A percentile compares a stretch with the other conserved stretches of the same genome.
Evolutionary conservation across 2,329 filamentous ascomycete genomes (phyloP).

Genomic region (Ceratocystis colombiana): DNA sequence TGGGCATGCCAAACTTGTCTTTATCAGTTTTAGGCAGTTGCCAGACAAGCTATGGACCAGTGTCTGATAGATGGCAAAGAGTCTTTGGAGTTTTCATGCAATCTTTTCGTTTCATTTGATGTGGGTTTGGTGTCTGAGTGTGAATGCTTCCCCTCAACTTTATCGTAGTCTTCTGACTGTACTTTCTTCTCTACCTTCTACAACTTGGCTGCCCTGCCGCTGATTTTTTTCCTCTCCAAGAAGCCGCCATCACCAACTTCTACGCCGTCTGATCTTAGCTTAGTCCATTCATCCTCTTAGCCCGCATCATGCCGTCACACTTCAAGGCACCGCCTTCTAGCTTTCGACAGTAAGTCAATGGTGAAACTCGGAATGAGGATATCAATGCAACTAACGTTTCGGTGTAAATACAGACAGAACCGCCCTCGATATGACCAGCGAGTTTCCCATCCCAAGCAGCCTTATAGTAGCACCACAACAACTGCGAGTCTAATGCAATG

Average conservation of each 20-base stretch:
- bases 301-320: not conserved
- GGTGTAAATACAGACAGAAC: not conserved
- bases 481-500: not conserved
- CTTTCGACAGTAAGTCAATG: not conserved
- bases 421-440: conserved; percentile 7
- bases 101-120: not conserved
- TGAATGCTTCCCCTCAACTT: no score
- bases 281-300: not conserved
- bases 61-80: no score
- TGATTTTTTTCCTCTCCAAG: not conserved
- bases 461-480: not conserved
- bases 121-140: not conserved
- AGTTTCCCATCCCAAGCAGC: not conserved
- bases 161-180: no score
- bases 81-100: not conserved
- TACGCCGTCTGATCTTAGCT: not conserved
- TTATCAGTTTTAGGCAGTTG: not conserved
- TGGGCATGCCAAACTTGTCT: not conserved
- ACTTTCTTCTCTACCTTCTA: not conserved
- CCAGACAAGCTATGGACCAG: not conserved
- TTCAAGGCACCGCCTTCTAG: conserved; percentile 7
- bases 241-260: not conserved
- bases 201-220: not conserved
- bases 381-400: not conserved
- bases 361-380: not conserved